phyloP scores from a whole-genome alignment of 2,329 filamentous ascomycete species.

The Talaromyces pinophilus region DNA sequence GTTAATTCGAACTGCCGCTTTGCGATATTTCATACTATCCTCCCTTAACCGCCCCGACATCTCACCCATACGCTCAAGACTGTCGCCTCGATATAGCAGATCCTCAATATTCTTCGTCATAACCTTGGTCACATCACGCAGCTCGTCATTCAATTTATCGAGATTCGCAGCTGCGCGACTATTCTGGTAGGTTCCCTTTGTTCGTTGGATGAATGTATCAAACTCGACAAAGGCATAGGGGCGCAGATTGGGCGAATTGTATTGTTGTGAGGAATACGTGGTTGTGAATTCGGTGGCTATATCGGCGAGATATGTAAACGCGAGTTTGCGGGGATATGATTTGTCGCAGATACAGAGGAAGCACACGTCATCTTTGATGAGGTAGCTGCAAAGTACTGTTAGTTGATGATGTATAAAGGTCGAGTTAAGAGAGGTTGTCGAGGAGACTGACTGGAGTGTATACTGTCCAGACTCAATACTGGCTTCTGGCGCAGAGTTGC shows the following conservation, averaged over 20 bases:
- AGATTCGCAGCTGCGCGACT: constrained; percentile 87
- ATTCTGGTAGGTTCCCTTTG: constrained; percentile 92
- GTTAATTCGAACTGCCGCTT: constrained; percentile 92
- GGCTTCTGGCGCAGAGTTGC: constrained; percentile 86
- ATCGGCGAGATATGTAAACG: constrained; percentile 96
- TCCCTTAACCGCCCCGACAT: constrained; percentile 83
- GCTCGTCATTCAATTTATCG: constrained; percentile 92
- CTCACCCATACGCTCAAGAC: constrained; percentile 94
- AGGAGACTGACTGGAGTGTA: constrained; percentile 72
- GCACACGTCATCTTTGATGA: constrained; percentile 78
- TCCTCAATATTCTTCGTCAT: constrained; percentile 99
- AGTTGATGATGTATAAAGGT: neutral
- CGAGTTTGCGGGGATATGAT: constrained; percentile 94
- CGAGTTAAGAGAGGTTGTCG: neutral
- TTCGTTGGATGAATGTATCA: constrained; percentile 92
- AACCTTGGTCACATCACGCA: constrained; percentile 96
- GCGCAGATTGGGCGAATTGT: constrained; percentile 72
- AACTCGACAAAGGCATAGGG: constrained; percentile 98
- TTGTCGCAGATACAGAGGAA: constrained; percentile 93
- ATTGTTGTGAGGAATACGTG: constrained; percentile 73
- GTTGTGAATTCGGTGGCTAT: constrained; percentile 86
- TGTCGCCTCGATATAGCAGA: constrained; percentile 89
- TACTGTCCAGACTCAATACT: constrained; percentile 84
- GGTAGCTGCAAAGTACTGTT: constrained; percentile 62
- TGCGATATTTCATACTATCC: constrained; percentile 91